These are phyloP conservation scores for Dothidotthia symphoricarpi DNA, from an alignment of 2,329 filamentous ascomycete species.

Conservation along the genomic window DNA sequence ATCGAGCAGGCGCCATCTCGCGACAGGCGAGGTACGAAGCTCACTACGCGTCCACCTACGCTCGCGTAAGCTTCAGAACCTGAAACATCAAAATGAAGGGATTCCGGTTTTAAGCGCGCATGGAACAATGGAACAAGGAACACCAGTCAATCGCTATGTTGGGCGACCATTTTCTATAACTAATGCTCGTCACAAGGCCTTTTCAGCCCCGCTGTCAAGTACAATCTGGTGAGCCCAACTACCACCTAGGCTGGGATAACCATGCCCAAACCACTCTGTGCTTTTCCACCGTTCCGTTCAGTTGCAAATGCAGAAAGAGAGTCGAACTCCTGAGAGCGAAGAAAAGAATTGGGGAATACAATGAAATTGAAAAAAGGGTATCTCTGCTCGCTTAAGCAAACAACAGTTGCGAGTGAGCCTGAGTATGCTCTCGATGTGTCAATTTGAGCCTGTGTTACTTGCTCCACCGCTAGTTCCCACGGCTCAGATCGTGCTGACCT, in stretches of 20 bases:
- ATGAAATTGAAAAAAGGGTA: slow-evolving; percentile 32
- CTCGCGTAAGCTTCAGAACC: slow-evolving; percentile 13
- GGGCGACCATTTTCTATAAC: slow-evolving; percentile 33
- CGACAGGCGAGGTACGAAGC: slow-evolving; percentile 20
- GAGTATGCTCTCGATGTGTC: slow-evolving; percentile 30
- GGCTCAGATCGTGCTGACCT: slow-evolving; percentile 22
- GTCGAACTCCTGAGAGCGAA: slow-evolving; percentile 4
- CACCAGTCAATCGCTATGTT: slow-evolving; percentile 24
- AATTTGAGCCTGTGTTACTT: slow-evolving; percentile 38
- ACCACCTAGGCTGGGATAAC: slow-evolving; percentile 13
- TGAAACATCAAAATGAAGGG: slow-evolving; percentile 28
- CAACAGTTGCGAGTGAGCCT: slow-evolving; percentile 36
- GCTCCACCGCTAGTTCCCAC: slow-evolving; percentile 23
- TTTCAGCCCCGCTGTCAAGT: slow-evolving; percentile 35
- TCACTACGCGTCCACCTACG: slow-evolving; percentile 22
- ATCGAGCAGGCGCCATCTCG: slow-evolving; percentile 16
- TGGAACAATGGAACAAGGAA: slow-evolving; percentile 15
- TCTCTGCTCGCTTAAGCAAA: slow-evolving; percentile 39
- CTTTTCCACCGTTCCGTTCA: slow-evolving; percentile 17
- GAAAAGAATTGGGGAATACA: slow-evolving; percentile 14
- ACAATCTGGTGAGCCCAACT: slow-evolving; percentile 31
- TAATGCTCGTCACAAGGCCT: slow-evolving; percentile 35
- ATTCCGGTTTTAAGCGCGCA: slow-evolving; percentile 4
- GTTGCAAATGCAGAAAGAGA: slow-evolving; percentile 15
- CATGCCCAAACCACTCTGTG: slow-evolving; percentile 17